These are phyloP conservation scores for Aspergillus carlsbadensis DNA, from an alignment of 495 filamentous ascomycete genomes.

Conservation along the genomic window DNA sequence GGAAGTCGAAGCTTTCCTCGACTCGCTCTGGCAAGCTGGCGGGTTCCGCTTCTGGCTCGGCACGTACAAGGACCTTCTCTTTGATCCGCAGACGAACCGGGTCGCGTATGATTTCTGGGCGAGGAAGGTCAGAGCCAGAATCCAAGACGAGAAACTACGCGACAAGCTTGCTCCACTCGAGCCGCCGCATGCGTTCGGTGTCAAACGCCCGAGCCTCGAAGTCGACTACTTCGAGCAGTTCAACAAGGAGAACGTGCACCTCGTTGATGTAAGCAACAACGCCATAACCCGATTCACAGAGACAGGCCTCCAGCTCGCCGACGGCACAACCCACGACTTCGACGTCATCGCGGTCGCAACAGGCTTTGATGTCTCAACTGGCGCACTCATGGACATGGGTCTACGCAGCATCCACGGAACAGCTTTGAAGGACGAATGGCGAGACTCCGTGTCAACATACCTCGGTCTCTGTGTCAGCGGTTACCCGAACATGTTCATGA, in stretches of 20 bases:
- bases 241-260: slow-evolving; percentile 52
- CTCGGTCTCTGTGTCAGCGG: slow-evolving; percentile 47
- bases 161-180: slow-evolving; percentile 55
- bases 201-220: slow-evolving; percentile 56
- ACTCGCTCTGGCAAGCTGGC: slow-evolving; percentile 45
- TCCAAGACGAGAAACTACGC: slow-evolving; percentile 46
- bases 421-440: slow-evolving; percentile 49
- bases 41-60: slow-evolving; percentile 54
- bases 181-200: slow-evolving; percentile 51
- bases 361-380: slow-evolving; percentile 55
- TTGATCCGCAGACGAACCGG: slow-evolving; percentile 47
- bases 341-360: slow-evolving; percentile 56
- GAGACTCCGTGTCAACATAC: slow-evolving; percentile 40
- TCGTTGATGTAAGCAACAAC: slow-evolving; percentile 51
- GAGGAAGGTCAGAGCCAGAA: slow-evolving; percentile 46
- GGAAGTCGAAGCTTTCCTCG: slow-evolving; percentile 46
- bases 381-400: slow-evolving; percentile 32
- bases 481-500: slow-evolving; percentile 56
- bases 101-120: slow-evolving; percentile 57
- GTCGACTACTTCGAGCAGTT: slow-evolving; percentile 58
- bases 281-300: slow-evolving; percentile 47
- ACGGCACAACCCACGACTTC: slow-evolving; percentile 43
- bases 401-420: slow-evolving; percentile 42
- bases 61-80: slow-evolving; percentile 50
- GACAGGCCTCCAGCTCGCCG: slow-evolving; percentile 41